A percentile compares a stretch with the other conserved stretches of the same genome.
These are phyloP conservation scores for Paracoccidioides lutzii DNA, from an alignment of 2,329 filamentous ascomycete species.

Conservation along the genomic window DNA sequence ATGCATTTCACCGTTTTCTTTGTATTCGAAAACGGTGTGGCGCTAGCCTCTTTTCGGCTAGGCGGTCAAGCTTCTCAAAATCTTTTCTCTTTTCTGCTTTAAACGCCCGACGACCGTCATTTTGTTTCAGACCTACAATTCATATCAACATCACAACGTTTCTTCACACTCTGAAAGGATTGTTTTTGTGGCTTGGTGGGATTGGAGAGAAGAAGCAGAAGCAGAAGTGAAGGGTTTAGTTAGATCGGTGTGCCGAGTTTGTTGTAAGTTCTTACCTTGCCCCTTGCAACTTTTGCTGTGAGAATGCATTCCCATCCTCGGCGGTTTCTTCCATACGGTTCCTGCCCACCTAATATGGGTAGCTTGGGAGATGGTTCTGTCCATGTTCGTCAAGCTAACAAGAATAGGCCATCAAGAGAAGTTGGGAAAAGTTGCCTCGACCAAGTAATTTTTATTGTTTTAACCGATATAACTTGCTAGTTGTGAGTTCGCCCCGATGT, in stretches of 20 bases:
- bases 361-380: background rate
- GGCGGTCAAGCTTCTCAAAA: slow-evolving; percentile 8
- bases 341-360: background rate
- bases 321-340: background rate
- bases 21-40: background rate
- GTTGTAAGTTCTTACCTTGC: background rate
- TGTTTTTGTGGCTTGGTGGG: slow-evolving; percentile 9
- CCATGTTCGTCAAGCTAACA: background rate
- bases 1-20: background rate
- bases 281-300: background rate
- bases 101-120: background rate
- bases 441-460: background rate
- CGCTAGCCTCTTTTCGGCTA: slow-evolving; percentile 9
- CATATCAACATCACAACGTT: background rate
- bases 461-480: background rate
- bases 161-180: slow-evolving; percentile 3
- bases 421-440: background rate
- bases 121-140: background rate
- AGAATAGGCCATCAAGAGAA: background rate
- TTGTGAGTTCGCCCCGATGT: background rate
- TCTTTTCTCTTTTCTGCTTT: slow-evolving; percentile 8
- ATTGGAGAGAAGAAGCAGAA: slow-evolving; percentile 9
- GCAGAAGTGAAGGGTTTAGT: slow-evolving; percentile 6
- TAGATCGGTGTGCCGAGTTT: slow-evolving; percentile 7
- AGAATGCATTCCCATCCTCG: background rate